Evolutionary conservation across 148 eudicot genomes (phyloP).

Genomic region (Chenopodium quinoa): DNA sequence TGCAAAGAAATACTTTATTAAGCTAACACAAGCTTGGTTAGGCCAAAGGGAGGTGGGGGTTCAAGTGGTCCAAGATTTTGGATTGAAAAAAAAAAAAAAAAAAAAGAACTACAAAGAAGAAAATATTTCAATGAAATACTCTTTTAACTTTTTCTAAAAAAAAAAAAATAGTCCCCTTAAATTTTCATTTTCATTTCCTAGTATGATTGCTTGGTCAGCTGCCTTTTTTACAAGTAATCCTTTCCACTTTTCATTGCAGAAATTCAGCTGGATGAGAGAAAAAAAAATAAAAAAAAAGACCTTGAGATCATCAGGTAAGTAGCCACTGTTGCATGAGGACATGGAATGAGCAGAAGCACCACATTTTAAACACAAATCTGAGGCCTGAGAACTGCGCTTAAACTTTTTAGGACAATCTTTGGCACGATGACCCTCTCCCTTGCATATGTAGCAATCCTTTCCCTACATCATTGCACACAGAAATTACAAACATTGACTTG

Average conservation of each 20-base stretch:
- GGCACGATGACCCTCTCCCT: constrained; percentile 80
- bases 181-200: too few species aligned
- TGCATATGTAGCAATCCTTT: constrained; percentile 85
- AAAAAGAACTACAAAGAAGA: too few species aligned
- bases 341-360: constrained; percentile 82
- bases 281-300: constrained; percentile 25
- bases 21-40: neutral
- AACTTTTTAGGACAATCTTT: constrained; percentile 87
- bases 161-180: neutral
- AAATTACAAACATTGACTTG: neutral
- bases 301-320: constrained; percentile 78
- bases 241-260: neutral
- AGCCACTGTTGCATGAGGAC: constrained; percentile 63
- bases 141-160: neutral
- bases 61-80: neutral
- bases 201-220: neutral
- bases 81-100: neutral
- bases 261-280: neutral
- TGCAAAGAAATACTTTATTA: neutral
- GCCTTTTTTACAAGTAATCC: neutral
- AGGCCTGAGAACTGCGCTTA: constrained; percentile 35
- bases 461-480: constrained; percentile 40
- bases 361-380: constrained; percentile 76
- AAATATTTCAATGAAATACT: too few species aligned
- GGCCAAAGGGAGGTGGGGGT: neutral